Conservation (phyloP, 371 early-diverging fungal genomes). For the Dichotomocladium elegans region DNA sequence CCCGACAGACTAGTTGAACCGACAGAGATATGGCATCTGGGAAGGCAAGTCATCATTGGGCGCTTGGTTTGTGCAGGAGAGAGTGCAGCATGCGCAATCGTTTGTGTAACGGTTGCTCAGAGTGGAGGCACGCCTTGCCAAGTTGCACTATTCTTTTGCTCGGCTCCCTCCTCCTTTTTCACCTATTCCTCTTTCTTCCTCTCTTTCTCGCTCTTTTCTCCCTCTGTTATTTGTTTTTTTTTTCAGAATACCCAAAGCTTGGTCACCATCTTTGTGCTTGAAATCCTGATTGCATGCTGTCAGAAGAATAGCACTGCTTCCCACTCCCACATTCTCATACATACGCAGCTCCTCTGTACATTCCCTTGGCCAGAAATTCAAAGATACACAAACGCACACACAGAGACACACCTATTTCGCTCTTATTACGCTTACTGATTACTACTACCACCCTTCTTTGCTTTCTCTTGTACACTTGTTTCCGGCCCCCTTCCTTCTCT, state of each 20-base stretch:
- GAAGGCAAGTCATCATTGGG: no score
- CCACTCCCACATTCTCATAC: no score
- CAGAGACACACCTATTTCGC: not conserved
- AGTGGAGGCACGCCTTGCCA: not conserved
- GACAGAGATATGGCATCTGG: no score
- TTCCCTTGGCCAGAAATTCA: no score
- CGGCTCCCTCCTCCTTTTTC: not conserved
- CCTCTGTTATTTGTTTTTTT: not conserved
- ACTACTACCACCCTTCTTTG: not conserved
- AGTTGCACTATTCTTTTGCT: not conserved
- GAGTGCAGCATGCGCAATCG: no score
- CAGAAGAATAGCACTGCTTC: conserved; percentile 4
- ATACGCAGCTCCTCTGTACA: no score
- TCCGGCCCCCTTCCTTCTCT: not conserved
- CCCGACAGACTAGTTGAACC: no score
- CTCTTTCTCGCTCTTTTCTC: not conserved
- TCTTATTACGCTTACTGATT: not conserved
- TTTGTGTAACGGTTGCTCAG: not conserved
- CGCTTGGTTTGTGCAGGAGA: no score
- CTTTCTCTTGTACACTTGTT: not conserved
- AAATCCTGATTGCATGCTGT: conserved; percentile 9
- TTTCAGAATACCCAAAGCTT: not conserved
- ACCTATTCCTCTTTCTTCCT: not conserved
- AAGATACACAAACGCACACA: no score
- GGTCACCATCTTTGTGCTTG: not conserved